Base-by-base conservation (phyloP, 495 filamentous ascomycete species). In the Penicillium cinerascens region DNA sequence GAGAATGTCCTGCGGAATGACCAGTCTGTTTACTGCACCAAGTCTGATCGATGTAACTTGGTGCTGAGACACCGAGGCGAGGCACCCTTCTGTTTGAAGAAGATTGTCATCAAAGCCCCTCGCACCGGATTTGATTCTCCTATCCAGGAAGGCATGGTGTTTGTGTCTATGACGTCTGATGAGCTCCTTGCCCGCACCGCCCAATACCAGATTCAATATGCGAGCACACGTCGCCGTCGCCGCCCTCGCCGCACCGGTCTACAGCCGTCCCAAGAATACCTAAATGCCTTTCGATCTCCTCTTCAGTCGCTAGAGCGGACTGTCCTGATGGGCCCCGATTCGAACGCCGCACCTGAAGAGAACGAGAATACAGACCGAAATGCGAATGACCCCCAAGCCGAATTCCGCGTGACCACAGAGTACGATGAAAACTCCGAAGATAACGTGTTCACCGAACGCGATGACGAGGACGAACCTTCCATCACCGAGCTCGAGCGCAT, bases 121-220 rank as follows among this genome's bases (percentile, higher is more conserved):
- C 81, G 84, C 50, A 77, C 77, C 13, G 87, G 88, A 20, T 96
- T 88, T 63, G 90, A 89, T 44, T 83, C 87, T 54, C 89, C 91
- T 45, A 86, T 96, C 42, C 88, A 92, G 72, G 90, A 95, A 76
- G 92, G 92, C 20, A 88, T 96, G 85, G 82, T 97, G 6, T 96
- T 97, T 64, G 79, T 97, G 35, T 83, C 88, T 5, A 95, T 96
- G 91, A 79, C 81, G 16, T 77, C 81, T 11, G 81, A 92, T 51
- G 87, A 92, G 48, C 75, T 95, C 15, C 68, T 93, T 23, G 75
- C 73, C 29, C 80, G 87, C 44, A 92, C 91, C 6, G 82, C 87
- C 9, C 77, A 80, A 42, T 93, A 92, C 58, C 82, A 89, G 51
- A 85, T 93, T 20, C 82, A 86, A 53, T 91, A 89, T 53, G 70